phyloP scores from a whole-genome alignment of 345 rosid genomes.

The Syzygium oleosum region DNA sequence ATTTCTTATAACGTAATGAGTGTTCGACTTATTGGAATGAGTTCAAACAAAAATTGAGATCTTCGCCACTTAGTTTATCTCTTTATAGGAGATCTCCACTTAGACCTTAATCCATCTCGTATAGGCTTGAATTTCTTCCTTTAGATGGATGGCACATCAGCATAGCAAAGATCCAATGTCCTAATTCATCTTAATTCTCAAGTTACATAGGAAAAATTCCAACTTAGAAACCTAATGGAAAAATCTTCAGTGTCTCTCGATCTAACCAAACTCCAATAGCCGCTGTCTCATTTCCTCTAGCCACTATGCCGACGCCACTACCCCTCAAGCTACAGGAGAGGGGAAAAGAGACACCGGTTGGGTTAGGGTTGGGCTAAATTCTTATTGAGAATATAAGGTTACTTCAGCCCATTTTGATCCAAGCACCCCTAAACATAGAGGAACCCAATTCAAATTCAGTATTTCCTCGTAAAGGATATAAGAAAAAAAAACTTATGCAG shows the following conservation, averaged over 20 bases:
- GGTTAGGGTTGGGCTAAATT: neutral
- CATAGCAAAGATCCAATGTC: neutral
- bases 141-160: neutral
- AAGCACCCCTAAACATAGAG: neutral
- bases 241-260: neutral
- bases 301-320: neutral
- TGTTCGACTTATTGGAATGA: neutral
- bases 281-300: neutral
- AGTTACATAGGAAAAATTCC: neutral
- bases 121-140: neutral
- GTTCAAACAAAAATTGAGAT: neutral
- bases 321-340: neutral
- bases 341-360: neutral
- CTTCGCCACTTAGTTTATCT: neutral
- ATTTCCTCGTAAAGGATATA: no score
- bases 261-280: neutral
- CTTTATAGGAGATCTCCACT: neutral
- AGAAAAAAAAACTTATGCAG: no score
- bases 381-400: neutral
- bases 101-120: neutral
- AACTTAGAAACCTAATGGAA: neutral
- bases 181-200: neutral
- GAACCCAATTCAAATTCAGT: no score
- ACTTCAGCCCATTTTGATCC: neutral
- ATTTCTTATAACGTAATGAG: neutral